Base-by-base conservation (phyloP, 495 filamentous ascomycete genomes). In the Xylaria cubensis region DNA sequence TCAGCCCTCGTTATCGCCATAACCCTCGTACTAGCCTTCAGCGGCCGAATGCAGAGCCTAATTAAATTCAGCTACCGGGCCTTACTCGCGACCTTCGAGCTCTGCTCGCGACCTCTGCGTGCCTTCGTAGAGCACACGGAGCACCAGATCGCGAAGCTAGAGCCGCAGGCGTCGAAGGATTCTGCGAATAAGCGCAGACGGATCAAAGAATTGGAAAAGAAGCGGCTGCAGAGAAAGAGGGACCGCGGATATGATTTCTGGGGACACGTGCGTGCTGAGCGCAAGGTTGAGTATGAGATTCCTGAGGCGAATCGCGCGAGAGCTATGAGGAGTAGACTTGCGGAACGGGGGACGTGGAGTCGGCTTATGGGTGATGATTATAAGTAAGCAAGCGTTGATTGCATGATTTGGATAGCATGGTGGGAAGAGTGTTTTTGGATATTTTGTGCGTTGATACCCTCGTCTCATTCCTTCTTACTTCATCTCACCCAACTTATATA, bases 231-330 rank as follows among this genome's bases (percentile, higher is more conserved):
- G 56, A 70, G 65, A 24, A 74, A 62, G 21, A 79, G 80, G 42
- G 84, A 86, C 67, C 72, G 74, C 59, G 78, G 72, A 7, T 84
- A 80, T 64, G 84, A 86, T 59, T 84, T 84, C 50, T 86, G 84
- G 84, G 83, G 77, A 34, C 78, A 74, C 66, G 73, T 84, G 61
- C 79, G 80, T 69, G 71, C 74, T 44, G 78, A 83, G 66, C 74
- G 77, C 8, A 72, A 53, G 15, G 70, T 58, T 66, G 74, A 72
- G 62, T 82, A 84, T 68, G 76, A 80, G 70, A 84, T 85, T 64
- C 83, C 84, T n/a, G 80, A 80, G 36, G 69, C 80, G 61, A 86
- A 86, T 61, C 72, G 80, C 26, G 80, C 77, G 77, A 66, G 65
- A 36, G 69, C 71, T n/a, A 64, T 74, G 48, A 64, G 48, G 65